A percentile compares a stretch with the other conserved stretches of the same genome.
Evolutionary conservation across 805 yeast species (phyloP).

Genomic region (Starmera dryadoides): DNA sequence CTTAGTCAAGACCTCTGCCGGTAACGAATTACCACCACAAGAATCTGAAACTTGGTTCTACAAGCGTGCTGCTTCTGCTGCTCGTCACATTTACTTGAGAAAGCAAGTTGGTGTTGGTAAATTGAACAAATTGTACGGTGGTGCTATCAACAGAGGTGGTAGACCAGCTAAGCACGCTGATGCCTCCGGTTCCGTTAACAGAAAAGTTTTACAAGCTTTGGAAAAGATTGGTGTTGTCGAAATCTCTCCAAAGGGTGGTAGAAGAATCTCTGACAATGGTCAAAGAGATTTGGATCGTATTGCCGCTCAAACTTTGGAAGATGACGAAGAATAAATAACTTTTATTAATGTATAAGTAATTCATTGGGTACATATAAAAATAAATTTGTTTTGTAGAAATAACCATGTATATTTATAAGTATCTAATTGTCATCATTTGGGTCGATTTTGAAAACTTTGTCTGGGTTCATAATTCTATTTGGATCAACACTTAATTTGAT

Average conservation of each 20-base stretch:
- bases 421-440: conserved; percentile 22
- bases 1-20: conserved; percentile 97
- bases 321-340: conserved; percentile 47
- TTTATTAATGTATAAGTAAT: conserved; percentile 1
- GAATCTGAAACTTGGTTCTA: conserved; percentile 99
- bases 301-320: conserved; percentile 97
- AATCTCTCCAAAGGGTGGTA: conserved; percentile 96
- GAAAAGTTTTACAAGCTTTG: conserved; percentile 95
- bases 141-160: conserved; percentile 98
- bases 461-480: conserved; percentile 62
- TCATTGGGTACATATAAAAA: neutral
- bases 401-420: neutral
- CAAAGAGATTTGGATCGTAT: conserved; percentile 99
- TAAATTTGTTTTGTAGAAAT: neutral
- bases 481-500: conserved; percentile 67
- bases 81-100: conserved; percentile 99
- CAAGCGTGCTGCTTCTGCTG: conserved; percentile 99
- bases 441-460: conserved; percentile 61
- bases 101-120: conserved; percentile 99
- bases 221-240: conserved; percentile 98
- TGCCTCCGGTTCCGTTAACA: conserved; percentile 99
- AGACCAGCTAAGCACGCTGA: conserved; percentile 98
- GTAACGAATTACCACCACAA: conserved; percentile 99
- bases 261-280: conserved; percentile 98
- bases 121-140: conserved; percentile 98